phyloP scores from a whole-genome alignment of 2,329 filamentous ascomycete species.

The Colletotrichum orchidophilum region DNA sequence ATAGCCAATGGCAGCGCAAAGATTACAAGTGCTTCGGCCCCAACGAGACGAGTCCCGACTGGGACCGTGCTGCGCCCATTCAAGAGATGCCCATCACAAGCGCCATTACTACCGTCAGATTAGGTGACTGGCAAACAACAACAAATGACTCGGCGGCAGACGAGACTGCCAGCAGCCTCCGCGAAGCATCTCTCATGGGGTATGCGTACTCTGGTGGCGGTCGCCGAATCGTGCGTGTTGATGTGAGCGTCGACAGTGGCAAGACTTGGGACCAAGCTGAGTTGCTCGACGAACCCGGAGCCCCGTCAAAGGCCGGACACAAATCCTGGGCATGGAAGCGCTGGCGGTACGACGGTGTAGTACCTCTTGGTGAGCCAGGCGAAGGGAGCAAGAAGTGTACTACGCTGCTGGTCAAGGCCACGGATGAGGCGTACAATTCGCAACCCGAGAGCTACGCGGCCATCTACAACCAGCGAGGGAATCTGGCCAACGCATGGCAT shows the following conservation, averaged over 20 bases:
- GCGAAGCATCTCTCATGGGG: conserved; percentile 58
- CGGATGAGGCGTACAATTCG: conserved; percentile 72
- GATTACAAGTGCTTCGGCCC: conserved; percentile 78
- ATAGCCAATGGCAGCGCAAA: conserved; percentile 71
- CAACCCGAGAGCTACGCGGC: conserved; percentile 69
- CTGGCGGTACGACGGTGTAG: conserved; percentile 65
- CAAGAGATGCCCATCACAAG: conserved; percentile 76
- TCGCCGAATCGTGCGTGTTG: conserved; percentile 72
- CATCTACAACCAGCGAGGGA: conserved; percentile 72
- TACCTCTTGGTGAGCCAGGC: conserved; percentile 45
- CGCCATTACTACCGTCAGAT: conserved; percentile 65
- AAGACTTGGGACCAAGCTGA: conserved; percentile 71
- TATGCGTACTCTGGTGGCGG: conserved; percentile 77
- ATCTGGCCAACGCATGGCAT: conserved; percentile 75
- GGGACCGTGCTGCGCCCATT: conserved; percentile 70
- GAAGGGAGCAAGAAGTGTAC: conserved; percentile 50
- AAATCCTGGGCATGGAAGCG: conserved; percentile 72
- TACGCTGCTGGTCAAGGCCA: conserved; percentile 71
- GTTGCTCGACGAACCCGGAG: conserved; percentile 60
- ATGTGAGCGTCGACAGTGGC: conserved; percentile 71
- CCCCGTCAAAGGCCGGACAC: conserved; percentile 45
- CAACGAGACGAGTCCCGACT: conserved; percentile 68
- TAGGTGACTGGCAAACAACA: conserved; percentile 47
- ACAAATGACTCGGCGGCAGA: neutral
- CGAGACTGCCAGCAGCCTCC: neutral